phyloP scores from a whole-genome alignment of 371 early-diverging fungal genomes.

The Syncephalastrum racemosum region DNA sequence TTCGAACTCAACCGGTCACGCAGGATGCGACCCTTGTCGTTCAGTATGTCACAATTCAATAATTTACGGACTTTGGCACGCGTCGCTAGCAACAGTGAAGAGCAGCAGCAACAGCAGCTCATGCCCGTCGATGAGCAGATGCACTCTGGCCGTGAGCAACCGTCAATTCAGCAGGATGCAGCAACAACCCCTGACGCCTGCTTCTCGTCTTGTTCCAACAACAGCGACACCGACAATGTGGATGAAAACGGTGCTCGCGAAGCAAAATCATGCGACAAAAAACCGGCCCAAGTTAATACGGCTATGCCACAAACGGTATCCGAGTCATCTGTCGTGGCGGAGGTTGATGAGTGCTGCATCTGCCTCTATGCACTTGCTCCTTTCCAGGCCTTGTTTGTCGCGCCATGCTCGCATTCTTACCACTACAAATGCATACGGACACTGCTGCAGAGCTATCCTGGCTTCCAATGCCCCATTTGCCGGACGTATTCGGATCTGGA shows the following conservation, averaged over 20 bases:
- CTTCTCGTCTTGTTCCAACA: too few relatives aligned
- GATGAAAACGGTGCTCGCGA: too few relatives aligned
- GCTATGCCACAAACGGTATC: too few relatives aligned
- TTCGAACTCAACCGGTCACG: slow-evolving; percentile 66
- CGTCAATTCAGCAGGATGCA: too few relatives aligned
- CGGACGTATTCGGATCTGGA: slow-evolving; percentile 92
- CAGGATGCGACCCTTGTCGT: slow-evolving; percentile 30
- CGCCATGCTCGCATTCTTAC: slow-evolving; percentile 93
- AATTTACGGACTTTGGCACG: slow-evolving; percentile 35
- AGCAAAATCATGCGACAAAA: too few relatives aligned
- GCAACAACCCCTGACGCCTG: too few relatives aligned
- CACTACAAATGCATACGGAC: slow-evolving; percentile 93
- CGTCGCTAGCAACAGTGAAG: slow-evolving; percentile 14
- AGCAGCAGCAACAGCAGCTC: slow-evolving; percentile 11
- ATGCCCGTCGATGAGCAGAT: background rate
- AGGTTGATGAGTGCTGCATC: slow-evolving; percentile 89
- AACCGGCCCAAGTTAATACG: too few relatives aligned
- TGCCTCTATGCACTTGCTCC: slow-evolving; percentile 90
- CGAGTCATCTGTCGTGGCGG: slow-evolving; percentile 8
- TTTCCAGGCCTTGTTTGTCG: slow-evolving; percentile 91
- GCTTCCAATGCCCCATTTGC: slow-evolving; percentile 95
- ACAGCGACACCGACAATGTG: too few relatives aligned
- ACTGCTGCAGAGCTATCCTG: slow-evolving; percentile 69
- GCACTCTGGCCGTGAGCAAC: too few relatives aligned
- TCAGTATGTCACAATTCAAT: slow-evolving; percentile 37